Conservation (phyloP, 345 rosid species). For the Adansonia digitata region DNA sequence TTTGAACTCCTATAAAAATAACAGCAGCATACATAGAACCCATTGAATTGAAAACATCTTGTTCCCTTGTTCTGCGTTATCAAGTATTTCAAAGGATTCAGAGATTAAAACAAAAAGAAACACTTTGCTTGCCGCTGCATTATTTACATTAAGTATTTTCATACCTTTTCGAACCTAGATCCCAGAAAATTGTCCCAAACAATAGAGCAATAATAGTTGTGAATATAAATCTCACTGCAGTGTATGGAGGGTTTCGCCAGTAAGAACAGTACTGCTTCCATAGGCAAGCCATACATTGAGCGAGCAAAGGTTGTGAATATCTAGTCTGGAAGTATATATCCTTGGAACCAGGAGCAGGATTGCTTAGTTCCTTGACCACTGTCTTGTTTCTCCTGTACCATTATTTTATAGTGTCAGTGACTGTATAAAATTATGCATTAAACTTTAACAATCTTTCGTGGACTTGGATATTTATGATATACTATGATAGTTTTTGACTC, state of each 20-base stretch:
- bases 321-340: conserved; percentile 43
- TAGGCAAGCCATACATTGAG: conserved; percentile 55
- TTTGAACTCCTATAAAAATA: conserved; percentile 56
- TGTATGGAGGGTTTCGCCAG: conserved; percentile 52
- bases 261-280: conserved; percentile 64
- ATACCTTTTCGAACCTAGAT: conserved; percentile 52
- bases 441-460: background rate
- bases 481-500: background rate
- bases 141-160: background rate
- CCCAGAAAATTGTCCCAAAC: conserved; percentile 74
- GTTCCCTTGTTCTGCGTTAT: conserved; percentile 32
- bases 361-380: conserved; percentile 45
- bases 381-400: conserved; percentile 53
- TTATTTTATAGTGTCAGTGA: background rate
- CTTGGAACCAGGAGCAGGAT: conserved; percentile 33
- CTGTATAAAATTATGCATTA: background rate
- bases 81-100: background rate
- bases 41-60: conserved; percentile 55
- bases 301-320: conserved; percentile 40
- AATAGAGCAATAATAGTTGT: conserved; percentile 50
- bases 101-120: background rate
- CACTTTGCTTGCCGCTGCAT: background rate
- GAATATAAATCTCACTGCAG: conserved; percentile 46
- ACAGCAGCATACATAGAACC: conserved; percentile 66
- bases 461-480: background rate